Percentiles rank a stretch among this genome's conserved stretches.
Evolutionary conservation across 202 grass and related monocot genomes (phyloP).

Genomic region (Eragrostis tef): DNA sequence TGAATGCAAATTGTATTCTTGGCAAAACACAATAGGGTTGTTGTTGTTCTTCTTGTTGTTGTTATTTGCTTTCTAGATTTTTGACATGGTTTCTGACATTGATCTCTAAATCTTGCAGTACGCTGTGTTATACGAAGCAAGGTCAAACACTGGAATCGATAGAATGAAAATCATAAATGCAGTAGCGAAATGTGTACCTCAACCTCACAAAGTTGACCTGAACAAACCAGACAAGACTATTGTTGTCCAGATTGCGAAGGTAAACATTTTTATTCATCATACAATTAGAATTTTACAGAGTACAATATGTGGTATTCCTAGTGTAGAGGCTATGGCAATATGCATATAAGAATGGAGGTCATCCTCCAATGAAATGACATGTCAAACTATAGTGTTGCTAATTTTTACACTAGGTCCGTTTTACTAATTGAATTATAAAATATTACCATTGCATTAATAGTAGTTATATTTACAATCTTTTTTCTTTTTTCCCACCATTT

Average conservation of each 20-base stretch:
- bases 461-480: neutral
- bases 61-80: slow-evolving; percentile 30
- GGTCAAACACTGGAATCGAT: slow-evolving; percentile 88
- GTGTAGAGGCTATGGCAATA: neutral
- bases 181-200: slow-evolving; percentile 85
- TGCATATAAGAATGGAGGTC: neutral
- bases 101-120: slow-evolving; percentile 63
- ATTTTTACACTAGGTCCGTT: neutral
- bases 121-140: slow-evolving; percentile 91
- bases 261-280: slow-evolving; percentile 39
- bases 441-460: neutral
- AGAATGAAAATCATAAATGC: slow-evolving; percentile 98
- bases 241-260: slow-evolving; percentile 90
- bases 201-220: slow-evolving; percentile 93
- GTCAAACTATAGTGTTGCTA: neutral
- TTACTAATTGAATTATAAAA: neutral
- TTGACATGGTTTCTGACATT: slow-evolving; percentile 26
- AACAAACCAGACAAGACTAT: slow-evolving; percentile 89
- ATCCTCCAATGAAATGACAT: neutral
- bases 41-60: too few species aligned
- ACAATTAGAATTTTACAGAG: neutral
- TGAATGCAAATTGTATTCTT: neutral
- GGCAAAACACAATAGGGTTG: neutral
- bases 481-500: neutral
- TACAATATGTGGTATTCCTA: neutral